These are phyloP conservation scores for Prunus salicina DNA, from an alignment of 306 rosid genomes.

Conservation along the genomic window DNA sequence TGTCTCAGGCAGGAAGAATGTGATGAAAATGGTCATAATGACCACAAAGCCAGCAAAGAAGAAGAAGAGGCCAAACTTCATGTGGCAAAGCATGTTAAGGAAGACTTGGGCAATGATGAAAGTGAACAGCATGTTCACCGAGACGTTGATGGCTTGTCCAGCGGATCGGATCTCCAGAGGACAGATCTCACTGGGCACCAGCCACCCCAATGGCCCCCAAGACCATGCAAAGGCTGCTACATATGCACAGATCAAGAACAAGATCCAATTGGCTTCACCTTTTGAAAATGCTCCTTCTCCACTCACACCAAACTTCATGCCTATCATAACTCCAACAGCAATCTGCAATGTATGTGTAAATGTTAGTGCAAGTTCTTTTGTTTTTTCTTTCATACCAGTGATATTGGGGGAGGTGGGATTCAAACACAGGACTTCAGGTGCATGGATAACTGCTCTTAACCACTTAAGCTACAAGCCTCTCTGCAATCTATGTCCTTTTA, in stretches of 20 bases:
- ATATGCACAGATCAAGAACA: conserved; percentile 47
- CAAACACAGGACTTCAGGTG: too few relatives aligned
- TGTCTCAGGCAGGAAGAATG: conserved; percentile 57
- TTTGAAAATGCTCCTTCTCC: background rate
- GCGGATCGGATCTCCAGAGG: conserved; percentile 64
- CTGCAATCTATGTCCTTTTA: background rate
- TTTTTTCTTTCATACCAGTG: too few relatives aligned
- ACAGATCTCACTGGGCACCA: conserved; percentile 69
- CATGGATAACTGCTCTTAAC: too few relatives aligned
- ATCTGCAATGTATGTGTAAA: background rate
- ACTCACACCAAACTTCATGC: background rate
- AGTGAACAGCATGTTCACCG: conserved; percentile 66
- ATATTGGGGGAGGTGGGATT: too few relatives aligned
- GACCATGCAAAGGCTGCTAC: conserved; percentile 72
- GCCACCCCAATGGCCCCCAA: conserved; percentile 81
- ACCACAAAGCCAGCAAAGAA: conserved; percentile 55
- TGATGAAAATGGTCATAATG: conserved; percentile 49
- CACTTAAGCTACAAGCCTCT: too few relatives aligned
- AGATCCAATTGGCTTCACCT: background rate
- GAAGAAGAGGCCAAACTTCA: conserved; percentile 44
- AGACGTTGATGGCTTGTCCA: conserved; percentile 52
- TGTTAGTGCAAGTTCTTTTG: background rate
- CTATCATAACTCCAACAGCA: background rate
- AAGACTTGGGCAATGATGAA: conserved; percentile 56
- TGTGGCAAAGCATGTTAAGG: background rate